A percentile compares a stretch with the other conserved stretches of the same genome.
These are phyloP conservation scores for Filobasidium wieringae DNA, from an alignment of 768 basidiomycete species.

Conservation along the genomic window DNA sequence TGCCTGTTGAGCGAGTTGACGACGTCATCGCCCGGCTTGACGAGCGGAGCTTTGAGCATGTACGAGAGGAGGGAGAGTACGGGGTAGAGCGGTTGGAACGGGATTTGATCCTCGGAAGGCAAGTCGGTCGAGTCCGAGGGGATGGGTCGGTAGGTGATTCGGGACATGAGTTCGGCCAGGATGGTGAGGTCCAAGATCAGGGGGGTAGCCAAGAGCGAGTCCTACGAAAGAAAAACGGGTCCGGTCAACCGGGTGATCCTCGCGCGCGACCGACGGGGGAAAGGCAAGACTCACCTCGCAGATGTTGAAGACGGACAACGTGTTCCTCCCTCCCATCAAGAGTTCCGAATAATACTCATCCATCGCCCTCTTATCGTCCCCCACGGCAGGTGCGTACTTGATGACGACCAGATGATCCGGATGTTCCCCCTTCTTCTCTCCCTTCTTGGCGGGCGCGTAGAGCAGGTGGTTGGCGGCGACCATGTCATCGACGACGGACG, in stretches of 20 bases:
- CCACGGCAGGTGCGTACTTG: slow-evolving; percentile 92
- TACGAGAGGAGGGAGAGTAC: slow-evolving; percentile 86
- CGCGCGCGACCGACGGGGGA: not conserved
- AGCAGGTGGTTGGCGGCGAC: slow-evolving; percentile 78
- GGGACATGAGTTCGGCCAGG: slow-evolving; percentile 85
- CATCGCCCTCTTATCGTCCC: slow-evolving; percentile 97
- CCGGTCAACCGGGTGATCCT: not conserved
- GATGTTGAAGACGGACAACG: slow-evolving; percentile 65
- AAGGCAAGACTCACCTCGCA: slow-evolving; percentile 56
- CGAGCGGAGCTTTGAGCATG: slow-evolving; percentile 97
- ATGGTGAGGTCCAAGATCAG: slow-evolving; percentile 88
- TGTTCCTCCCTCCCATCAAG: slow-evolving; percentile 69
- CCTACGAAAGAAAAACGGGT: slow-evolving; percentile 42
- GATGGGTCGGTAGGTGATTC: slow-evolving; percentile 64
- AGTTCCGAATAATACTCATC: slow-evolving; percentile 99
- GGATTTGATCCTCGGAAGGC: slow-evolving; percentile 41
- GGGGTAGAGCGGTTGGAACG: slow-evolving; percentile 73
- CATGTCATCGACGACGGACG: slow-evolving; percentile 96
- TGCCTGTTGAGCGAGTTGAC: slow-evolving; percentile 92
- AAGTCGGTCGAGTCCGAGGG: slow-evolving; percentile 35
- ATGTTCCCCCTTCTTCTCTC: slow-evolving; percentile 69
- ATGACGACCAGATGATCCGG: slow-evolving; percentile 95
- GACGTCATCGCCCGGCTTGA: slow-evolving; percentile 77
- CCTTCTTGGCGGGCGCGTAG: slow-evolving; percentile 56
- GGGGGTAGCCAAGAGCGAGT: slow-evolving; percentile 88